phyloP scores from a whole-genome alignment of 306 rosid species.

The Malus sieversii region DNA sequence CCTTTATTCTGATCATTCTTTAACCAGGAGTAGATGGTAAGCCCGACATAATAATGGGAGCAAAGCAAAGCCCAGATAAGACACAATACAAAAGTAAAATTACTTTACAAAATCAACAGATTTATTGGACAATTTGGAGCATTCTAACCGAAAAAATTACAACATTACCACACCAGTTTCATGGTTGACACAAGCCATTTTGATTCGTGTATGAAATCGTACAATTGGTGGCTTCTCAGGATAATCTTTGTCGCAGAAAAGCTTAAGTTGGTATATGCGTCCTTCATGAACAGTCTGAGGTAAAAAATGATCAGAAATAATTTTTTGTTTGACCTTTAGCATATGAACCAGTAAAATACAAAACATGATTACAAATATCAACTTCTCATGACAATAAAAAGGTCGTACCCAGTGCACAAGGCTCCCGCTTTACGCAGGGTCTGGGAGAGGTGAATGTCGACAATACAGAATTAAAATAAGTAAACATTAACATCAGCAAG shows the following conservation, averaged over 20 bases:
- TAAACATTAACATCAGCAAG: neutral
- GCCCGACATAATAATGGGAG: neutral
- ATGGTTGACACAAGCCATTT: slow-evolving; percentile 93
- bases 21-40: neutral
- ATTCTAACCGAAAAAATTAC: neutral
- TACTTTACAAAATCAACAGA: neutral
- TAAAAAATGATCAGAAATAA: neutral
- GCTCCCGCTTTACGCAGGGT: too few species aligned
- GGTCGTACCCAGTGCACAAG: too few species aligned
- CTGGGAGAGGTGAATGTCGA: neutral
- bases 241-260: slow-evolving; percentile 96
- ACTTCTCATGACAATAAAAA: neutral
- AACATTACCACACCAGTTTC: slow-evolving; percentile 94
- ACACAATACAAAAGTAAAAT: neutral
- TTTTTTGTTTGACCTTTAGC: neutral
- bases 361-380: neutral
- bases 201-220: slow-evolving; percentile 94
- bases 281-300: slow-evolving; percentile 96
- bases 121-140: neutral
- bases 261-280: slow-evolving; percentile 92
- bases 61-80: neutral
- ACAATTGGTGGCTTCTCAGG: slow-evolving; percentile 97
- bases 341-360: neutral
- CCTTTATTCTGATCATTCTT: neutral
- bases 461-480: neutral